Evolutionary conservation across 2,329 filamentous ascomycete species (phyloP), one percentile per base, ranked within the genome.

Genomic region (Ascochyta rabiei): DNA sequence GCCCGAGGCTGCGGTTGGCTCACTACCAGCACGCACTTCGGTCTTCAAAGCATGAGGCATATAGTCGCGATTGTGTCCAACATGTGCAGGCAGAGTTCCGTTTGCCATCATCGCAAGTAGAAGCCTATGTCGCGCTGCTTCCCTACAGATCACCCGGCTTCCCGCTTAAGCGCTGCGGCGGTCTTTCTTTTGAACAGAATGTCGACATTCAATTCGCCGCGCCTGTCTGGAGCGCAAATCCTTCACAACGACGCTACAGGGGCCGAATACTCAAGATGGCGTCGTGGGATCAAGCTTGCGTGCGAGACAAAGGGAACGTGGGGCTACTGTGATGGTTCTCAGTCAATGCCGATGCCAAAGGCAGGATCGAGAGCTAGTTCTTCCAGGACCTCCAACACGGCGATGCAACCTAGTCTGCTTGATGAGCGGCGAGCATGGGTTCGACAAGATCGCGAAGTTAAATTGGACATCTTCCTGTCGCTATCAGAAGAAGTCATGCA

Each of bases 381-480:
- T 33, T 53, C 61, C 13, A 58, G 34, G 5, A 50, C 53, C 9
- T 53, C 62, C 7, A 61, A 59, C 18, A 50, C 63, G 24, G 63
- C 68, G 10, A 56, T 60, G 28, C 70, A 74, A 50, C 68, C 71
- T 12, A 54, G 64, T 38, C 56, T 75, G 19, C 60, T 75, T 21
- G 67, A 74, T 38, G 71, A 74, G 49, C 53, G 72, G 39, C 68
- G 64, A 56, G 64, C 66, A 15, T 74, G 72, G 72, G 63, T 70
- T 26, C 70, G 68, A 48, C 68, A 70, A 38, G 72, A 74, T 45
- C 66, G 72, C 18, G 72, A 73, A 33, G 70, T 71, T 38, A 74
- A 73, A 57, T 59, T 72, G 7, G 71, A 74, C 49, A 67, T 75
- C 9, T 75, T 74, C 59, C 62, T 74, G 6, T 75, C 72, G 0